These are phyloP conservation scores for Naganishia albida DNA, from an alignment of 1,284 basidiomycete species.

Conservation along the genomic window DNA sequence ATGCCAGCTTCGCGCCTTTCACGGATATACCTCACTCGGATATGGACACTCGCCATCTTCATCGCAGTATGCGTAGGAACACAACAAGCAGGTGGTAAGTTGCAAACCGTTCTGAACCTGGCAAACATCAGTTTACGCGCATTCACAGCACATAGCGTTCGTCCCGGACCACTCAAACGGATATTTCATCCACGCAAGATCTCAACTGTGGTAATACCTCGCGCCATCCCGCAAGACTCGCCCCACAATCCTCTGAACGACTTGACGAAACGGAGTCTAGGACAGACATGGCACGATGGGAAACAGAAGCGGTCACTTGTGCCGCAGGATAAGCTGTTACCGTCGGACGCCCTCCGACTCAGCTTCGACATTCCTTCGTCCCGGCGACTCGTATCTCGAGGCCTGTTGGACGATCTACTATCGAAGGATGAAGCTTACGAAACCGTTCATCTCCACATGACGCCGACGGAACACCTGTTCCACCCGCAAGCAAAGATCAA, in stretches of 20 bases:
- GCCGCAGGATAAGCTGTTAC: slow-evolving; percentile 9
- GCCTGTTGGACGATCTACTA: not conserved
- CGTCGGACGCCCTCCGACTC: slow-evolving; percentile 31
- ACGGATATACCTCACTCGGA: slow-evolving; percentile 18
- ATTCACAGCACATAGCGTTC: slow-evolving; percentile 21
- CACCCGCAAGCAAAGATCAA: slow-evolving; percentile 72
- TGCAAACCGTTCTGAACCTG: not conserved
- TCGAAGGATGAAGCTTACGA: slow-evolving; percentile 11
- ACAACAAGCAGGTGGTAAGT: slow-evolving; percentile 13
- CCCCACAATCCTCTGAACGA: slow-evolving; percentile 15
- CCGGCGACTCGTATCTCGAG: not conserved
- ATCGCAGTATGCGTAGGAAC: slow-evolving; percentile 3
- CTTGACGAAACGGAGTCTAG: slow-evolving; percentile 2
- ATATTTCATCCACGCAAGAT: slow-evolving; percentile 63
- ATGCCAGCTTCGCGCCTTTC: slow-evolving; percentile 29
- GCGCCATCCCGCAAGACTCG: slow-evolving; percentile 27
- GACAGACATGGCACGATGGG: slow-evolving; percentile 22
- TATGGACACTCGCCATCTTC: slow-evolving; percentile 8
- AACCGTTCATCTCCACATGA: slow-evolving; percentile 58
- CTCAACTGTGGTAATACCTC: slow-evolving; percentile 57
- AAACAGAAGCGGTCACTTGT: slow-evolving; percentile 27
- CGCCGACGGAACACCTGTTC: slow-evolving; percentile 71
- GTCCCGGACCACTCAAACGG: slow-evolving; percentile 61
- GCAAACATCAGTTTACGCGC: not conserved
- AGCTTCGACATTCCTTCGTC: slow-evolving; percentile 17